phyloP scores from a whole-genome alignment of 129 eudicot species.

The Centella asiatica region DNA sequence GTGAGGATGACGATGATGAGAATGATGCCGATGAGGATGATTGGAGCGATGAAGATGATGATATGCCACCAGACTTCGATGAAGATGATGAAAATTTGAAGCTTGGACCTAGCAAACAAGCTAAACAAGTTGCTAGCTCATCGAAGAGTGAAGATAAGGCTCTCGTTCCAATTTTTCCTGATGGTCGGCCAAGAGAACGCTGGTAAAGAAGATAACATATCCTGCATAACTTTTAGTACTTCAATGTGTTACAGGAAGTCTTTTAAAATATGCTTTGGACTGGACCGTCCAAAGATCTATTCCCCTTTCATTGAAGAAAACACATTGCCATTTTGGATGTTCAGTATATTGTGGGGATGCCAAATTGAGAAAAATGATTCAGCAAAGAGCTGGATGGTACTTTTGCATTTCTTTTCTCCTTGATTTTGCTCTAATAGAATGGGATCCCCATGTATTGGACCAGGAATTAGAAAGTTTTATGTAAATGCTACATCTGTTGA shows the following conservation, averaged over 20 bases:
- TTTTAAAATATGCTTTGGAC: not conserved
- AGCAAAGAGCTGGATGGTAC: not conserved
- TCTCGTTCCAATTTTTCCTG: constrained; percentile 61
- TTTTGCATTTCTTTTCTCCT: not conserved
- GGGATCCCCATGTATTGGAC: constrained; percentile 1
- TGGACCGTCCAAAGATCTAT: not conserved
- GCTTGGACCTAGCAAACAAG: constrained; percentile 34
- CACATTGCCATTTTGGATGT: not conserved
- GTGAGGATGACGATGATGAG: constrained; percentile 42
- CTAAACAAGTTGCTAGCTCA: constrained; percentile 14
- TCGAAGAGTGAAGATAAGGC: constrained; percentile 39
- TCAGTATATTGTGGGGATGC: not conserved
- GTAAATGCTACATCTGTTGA: constrained; percentile 8
- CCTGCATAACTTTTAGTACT: not conserved
- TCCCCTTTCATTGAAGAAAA: constrained; percentile 7
- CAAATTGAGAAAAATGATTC: constrained; percentile 2
- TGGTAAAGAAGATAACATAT: constrained; percentile 45
- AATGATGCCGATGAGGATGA: constrained; percentile 34
- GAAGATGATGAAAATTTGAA: constrained; percentile 41
- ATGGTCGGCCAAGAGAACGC: constrained; percentile 91
- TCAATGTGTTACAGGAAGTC: not conserved
- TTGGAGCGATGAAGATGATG: constrained; percentile 47
- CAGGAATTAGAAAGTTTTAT: constrained; percentile 6
- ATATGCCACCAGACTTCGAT: constrained; percentile 78
- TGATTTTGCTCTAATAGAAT: constrained; percentile 1